Conservation (phyloP, 176 grass and related monocot genomes). For the Oryza australiensis region DNA sequence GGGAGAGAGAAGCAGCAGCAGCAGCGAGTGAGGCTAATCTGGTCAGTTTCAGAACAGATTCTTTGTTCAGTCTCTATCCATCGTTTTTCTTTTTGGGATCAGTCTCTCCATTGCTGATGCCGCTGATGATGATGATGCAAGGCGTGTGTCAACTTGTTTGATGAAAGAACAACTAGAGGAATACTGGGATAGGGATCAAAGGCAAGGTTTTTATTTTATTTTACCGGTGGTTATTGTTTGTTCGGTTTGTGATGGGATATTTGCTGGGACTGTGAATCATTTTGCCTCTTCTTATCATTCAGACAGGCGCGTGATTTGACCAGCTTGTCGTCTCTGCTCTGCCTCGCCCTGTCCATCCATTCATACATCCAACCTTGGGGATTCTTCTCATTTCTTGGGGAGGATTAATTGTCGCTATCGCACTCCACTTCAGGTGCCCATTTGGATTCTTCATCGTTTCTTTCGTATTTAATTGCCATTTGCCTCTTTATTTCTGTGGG, state of each 20-base stretch:
- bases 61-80: conserved; percentile 1
- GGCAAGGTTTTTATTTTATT: conserved; percentile 6
- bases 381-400: not conserved
- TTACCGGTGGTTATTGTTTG: not conserved
- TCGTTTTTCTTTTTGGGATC: not conserved
- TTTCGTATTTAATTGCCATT: conserved; percentile 9
- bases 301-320: not conserved
- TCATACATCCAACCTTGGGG: not conserved
- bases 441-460: conserved; percentile 12
- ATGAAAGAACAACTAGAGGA: not conserved
- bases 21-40: not conserved
- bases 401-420: conserved; percentile 44
- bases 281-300: not conserved
- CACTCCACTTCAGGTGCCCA: conserved; percentile 28
- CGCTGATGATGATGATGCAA: not conserved
- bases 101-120: not conserved
- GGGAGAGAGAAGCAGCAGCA: conserved; percentile 3
- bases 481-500: not conserved
- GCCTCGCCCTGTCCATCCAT: not conserved
- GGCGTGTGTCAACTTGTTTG: not conserved
- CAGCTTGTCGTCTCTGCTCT: conserved; percentile 16
- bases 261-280: not conserved
- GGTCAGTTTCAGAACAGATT: conserved; percentile 41
- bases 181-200: not conserved
- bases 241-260: not conserved